Evolutionary conservation across 768 basidiomycete species (phyloP).

Genomic region (Kwoniella pini): DNA sequence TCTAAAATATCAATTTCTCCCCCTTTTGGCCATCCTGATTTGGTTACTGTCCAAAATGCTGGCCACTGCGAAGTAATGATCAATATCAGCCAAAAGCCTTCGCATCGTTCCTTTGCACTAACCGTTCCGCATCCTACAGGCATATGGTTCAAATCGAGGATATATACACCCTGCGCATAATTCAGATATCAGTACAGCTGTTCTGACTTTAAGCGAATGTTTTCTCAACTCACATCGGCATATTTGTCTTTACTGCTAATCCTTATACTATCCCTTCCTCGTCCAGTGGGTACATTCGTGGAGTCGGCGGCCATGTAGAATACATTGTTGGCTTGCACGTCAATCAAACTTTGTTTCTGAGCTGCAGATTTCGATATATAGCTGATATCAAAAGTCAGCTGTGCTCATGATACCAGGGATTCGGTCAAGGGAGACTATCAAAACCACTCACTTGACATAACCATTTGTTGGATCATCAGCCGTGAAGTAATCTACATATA

Average conservation of each 20-base stretch:
- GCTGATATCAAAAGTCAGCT: conserved; percentile 21
- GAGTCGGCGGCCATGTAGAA: conserved; percentile 50
- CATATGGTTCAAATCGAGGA: conserved; percentile 53
- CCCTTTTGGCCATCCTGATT: conserved; percentile 48
- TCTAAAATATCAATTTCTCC: conserved; percentile 55
- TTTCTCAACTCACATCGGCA: conserved; percentile 41
- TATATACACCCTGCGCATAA: conserved; percentile 47
- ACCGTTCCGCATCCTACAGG: conserved; percentile 54
- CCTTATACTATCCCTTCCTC: conserved; percentile 50
- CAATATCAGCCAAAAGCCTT: too few relatives aligned
- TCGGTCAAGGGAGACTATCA: neutral
- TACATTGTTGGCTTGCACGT: conserved; percentile 24
- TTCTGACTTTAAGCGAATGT: neutral
- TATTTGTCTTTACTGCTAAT: conserved; percentile 50
- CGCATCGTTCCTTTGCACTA: too few relatives aligned
- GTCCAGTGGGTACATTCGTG: conserved; percentile 33
- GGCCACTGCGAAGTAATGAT: conserved; percentile 55
- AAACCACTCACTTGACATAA: conserved; percentile 38
- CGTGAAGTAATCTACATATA: conserved; percentile 45
- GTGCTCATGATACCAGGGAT: neutral
- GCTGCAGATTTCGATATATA: conserved; percentile 45
- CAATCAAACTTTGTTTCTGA: conserved; percentile 28
- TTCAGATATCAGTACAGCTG: conserved; percentile 4
- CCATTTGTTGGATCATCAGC: conserved; percentile 49
- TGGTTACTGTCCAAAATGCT: conserved; percentile 52